These are phyloP conservation scores for Phalaenopsis hybrid DNA, from an alignment of 116 monocot genomes.

Conservation along the genomic window DNA sequence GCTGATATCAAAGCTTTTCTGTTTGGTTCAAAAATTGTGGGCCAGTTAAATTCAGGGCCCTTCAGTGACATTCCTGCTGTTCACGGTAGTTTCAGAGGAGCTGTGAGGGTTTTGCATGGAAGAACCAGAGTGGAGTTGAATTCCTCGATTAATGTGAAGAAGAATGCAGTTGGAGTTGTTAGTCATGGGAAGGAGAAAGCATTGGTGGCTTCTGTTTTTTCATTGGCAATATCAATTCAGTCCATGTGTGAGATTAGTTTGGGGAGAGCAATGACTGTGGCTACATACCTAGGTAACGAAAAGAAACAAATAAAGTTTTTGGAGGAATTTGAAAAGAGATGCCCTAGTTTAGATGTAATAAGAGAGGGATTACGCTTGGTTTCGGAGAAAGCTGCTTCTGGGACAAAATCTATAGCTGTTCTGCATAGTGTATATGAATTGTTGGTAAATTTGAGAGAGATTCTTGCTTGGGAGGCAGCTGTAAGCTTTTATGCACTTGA, in stretches of 20 bases:
- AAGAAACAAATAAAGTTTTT: conserved; percentile 18
- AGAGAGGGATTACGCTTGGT: conserved; percentile 26
- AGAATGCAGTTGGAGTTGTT: conserved; percentile 14
- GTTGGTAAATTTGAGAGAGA: conserved; percentile 44
- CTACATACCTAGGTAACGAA: conserved; percentile 24
- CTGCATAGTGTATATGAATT: conserved; percentile 33
- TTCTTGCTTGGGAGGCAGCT: conserved; percentile 85
- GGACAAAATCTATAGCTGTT: conserved; percentile 24
- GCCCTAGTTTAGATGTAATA: conserved; percentile 30
- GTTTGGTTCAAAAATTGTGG: conserved; percentile 64
- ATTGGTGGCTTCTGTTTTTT: conserved; percentile 28
- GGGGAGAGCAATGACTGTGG: conserved; percentile 31
- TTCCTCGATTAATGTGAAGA: conserved; percentile 40
- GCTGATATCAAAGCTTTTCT: conserved; percentile 67
- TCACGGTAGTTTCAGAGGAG: conserved; percentile 58
- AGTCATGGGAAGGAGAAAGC: conserved; percentile 43
- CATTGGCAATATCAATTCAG: conserved; percentile 32
- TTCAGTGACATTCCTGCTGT: conserved; percentile 49
- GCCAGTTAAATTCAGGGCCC: conserved; percentile 18
- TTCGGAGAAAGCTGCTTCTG: conserved; percentile 19
- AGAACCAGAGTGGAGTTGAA: conserved; percentile 59
- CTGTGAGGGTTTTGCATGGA: conserved; percentile 46
- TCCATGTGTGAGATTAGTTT: conserved; percentile 44
- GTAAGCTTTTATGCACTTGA: conserved; percentile 65
- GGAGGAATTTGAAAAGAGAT: conserved; percentile 25